Percentiles rank a stretch among this genome's conserved stretches.
Conservation (phyloP, 1,284 basidiomycete genomes). For the Leccinum huronense region DNA sequence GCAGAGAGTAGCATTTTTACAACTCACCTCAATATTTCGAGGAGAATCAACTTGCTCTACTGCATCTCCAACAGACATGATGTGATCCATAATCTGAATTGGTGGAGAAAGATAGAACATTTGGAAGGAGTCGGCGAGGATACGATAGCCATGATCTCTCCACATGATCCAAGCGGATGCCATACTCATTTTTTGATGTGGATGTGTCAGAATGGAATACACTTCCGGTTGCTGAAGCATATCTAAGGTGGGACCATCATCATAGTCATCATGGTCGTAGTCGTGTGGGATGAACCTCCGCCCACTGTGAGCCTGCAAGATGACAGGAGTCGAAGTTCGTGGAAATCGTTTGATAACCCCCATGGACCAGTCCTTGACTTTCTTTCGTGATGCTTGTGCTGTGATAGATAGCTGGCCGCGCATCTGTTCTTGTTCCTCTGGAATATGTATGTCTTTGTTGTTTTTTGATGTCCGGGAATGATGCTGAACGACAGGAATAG, state of each 20-base stretch:
- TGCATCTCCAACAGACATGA: conserved; percentile 5
- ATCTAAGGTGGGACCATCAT: conserved; percentile 14
- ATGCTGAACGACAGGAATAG: too few relatives aligned
- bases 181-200: conserved; percentile 1
- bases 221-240: conserved; percentile 11
- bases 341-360: too few relatives aligned
- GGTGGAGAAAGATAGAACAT: conserved; percentile 19
- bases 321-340: too few relatives aligned
- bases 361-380: too few relatives aligned
- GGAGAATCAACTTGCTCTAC: too few relatives aligned
- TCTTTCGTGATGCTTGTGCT: too few relatives aligned
- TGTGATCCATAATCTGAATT: conserved; percentile 8
- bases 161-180: conserved; percentile 17
- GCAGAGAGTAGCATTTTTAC: neutral
- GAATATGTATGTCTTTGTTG: too few relatives aligned
- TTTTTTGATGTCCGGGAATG: too few relatives aligned
- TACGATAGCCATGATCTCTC: conserved; percentile 18
- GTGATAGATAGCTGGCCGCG: too few relatives aligned
- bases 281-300: neutral
- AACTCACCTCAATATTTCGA: neutral
- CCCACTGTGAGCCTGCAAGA: neutral
- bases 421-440: too few relatives aligned
- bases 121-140: conserved; percentile 12
- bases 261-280: conserved; percentile 10
- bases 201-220: conserved; percentile 3